Evolutionary conservation across 371 early-diverging fungal species (phyloP).

Genomic region (Mucor indicus): DNA sequence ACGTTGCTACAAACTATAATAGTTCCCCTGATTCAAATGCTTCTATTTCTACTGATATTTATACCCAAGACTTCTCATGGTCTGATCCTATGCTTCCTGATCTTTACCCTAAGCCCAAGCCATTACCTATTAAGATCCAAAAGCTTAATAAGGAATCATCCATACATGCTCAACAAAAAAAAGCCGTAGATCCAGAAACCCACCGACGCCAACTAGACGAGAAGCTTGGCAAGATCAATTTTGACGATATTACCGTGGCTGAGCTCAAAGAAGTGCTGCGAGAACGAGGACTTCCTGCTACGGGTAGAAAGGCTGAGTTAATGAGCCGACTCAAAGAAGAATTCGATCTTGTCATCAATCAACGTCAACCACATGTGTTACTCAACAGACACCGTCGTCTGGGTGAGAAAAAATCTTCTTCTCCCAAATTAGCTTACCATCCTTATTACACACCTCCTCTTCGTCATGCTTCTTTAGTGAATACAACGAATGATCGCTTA

Average conservation of each 20-base stretch:
- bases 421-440: slow-evolving; percentile 2
- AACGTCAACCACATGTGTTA: not conserved
- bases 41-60: too few species aligned
- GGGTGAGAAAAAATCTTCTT: slow-evolving; percentile 5
- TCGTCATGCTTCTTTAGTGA: slow-evolving; percentile 11
- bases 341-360: slow-evolving; percentile 17
- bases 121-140: slow-evolving; percentile 27
- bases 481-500: too few species aligned
- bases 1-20: too few species aligned
- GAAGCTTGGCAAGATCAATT: slow-evolving; percentile 53
- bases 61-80: too few species aligned
- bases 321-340: slow-evolving; percentile 58
- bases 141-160: not conserved
- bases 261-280: slow-evolving; percentile 68
- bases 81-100: too few species aligned
- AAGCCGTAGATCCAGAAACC: slow-evolving; percentile 12
- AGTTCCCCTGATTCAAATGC: too few species aligned
- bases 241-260: slow-evolving; percentile 69
- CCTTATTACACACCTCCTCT: not conserved
- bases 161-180: slow-evolving; percentile 1
- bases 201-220: slow-evolving; percentile 30
- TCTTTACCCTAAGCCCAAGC: too few species aligned
- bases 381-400: not conserved
- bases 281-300: slow-evolving; percentile 53
- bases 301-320: slow-evolving; percentile 65